Conservation (phyloP, 2,329 filamentous ascomycete genomes). For the Fusarium pseudocircinatum region DNA sequence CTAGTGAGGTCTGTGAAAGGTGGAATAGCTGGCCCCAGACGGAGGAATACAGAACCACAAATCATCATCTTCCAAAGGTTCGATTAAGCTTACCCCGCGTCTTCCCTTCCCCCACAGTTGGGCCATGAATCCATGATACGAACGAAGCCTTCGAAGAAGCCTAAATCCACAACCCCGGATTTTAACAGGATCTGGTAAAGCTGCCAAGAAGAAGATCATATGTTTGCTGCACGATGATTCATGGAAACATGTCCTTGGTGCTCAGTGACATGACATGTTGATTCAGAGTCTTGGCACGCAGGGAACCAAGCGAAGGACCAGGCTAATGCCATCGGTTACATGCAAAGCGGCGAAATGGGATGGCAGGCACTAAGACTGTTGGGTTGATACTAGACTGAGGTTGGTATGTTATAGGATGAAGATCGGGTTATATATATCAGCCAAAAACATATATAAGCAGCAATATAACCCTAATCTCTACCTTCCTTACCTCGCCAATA, state of each 20-base stretch:
- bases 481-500: rapidly evolving
- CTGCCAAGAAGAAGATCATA: not conserved
- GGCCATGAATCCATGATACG: not conserved
- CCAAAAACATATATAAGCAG: not conserved
- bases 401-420: not conserved
- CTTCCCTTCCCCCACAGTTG: not conserved
- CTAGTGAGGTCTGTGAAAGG: not conserved
- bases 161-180: not conserved
- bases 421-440: no score
- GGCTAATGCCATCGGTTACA: not conserved
- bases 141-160: not conserved
- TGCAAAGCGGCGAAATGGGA: not conserved
- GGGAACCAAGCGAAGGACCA: not conserved
- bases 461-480: rapidly evolving
- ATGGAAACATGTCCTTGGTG: not conserved
- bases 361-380: rapidly evolving
- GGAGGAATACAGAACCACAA: not conserved
- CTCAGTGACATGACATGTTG: not conserved
- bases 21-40: not conserved
- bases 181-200: not conserved
- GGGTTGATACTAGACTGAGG: rapidly evolving
- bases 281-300: not conserved
- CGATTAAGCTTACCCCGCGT: not conserved
- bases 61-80: rapidly evolving
- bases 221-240: not conserved